A percentile compares a stretch with the other conserved stretches of the same genome.
phyloP scores from a whole-genome alignment of 208 protist species.

The Leishmania lainsoni region DNA sequence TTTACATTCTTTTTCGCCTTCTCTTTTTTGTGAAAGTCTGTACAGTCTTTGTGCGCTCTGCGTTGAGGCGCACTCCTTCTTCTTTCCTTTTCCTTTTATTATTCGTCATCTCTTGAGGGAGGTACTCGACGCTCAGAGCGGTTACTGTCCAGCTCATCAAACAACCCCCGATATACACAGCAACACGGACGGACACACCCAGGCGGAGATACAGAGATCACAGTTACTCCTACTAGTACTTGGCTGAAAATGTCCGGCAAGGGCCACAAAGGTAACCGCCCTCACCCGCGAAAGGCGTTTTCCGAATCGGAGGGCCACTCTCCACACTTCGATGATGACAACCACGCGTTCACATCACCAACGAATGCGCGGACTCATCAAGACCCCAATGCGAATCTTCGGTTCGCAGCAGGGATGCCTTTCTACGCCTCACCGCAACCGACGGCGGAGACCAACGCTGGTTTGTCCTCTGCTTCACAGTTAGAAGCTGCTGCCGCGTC shows the following conservation, averaged over 20 bases:
- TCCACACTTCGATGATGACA: not conserved
- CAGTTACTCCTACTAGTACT: not conserved
- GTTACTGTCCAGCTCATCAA: not conserved
- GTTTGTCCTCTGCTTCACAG: not conserved
- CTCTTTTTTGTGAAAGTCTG: not conserved
- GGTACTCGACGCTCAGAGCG: not conserved
- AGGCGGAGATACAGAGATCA: not conserved
- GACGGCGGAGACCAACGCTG: not conserved
- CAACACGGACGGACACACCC: not conserved
- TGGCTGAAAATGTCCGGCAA: slow-evolving; percentile 2
- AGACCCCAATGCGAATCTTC: slow-evolving; percentile 9
- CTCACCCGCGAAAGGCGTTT: not conserved
- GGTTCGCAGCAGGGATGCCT: not conserved
- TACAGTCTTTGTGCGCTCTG: not conserved
- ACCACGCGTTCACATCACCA: not conserved
- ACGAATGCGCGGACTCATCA: not conserved
- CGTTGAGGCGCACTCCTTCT: not conserved
- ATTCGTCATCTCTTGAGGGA: not conserved
- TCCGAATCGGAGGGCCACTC: slow-evolving; percentile 2
- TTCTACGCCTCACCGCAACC: slow-evolving; percentile 4
- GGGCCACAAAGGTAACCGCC: slow-evolving; percentile 4
- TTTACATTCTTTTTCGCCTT: not conserved
- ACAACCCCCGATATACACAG: not conserved
- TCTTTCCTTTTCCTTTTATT: slow-evolving; percentile 7
- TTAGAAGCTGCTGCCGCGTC: not conserved